Evolutionary conservation across 2,329 filamentous ascomycete genomes (phyloP).

Genomic region (Microdochium trichocladiopsis): DNA sequence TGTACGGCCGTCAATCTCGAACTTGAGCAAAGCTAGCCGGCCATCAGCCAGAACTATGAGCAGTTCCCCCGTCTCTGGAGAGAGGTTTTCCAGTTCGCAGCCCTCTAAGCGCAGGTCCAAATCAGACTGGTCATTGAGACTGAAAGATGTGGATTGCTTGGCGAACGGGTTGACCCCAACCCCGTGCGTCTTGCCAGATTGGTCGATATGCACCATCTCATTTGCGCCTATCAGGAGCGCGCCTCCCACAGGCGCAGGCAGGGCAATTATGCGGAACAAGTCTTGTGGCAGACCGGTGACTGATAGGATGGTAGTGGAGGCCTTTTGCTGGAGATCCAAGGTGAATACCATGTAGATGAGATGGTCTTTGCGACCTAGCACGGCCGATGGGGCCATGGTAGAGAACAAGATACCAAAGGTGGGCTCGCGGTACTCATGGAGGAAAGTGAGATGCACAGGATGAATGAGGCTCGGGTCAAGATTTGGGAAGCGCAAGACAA

Average conservation of each 20-base stretch:
- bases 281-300: constrained; percentile 82
- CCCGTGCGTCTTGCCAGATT: constrained; percentile 88
- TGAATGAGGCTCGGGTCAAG: constrained; percentile 83
- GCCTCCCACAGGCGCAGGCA: constrained; percentile 83
- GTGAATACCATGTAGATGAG: constrained; percentile 93
- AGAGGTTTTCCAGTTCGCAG: constrained; percentile 70
- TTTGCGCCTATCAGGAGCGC: constrained; percentile 82
- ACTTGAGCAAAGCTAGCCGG: constrained; percentile 66
- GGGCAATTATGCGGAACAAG: constrained; percentile 71
- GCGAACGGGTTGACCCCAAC: constrained; percentile 91
- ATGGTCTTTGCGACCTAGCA: constrained; percentile 77
- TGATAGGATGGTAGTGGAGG: constrained; percentile 86
- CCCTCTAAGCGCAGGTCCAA: constrained; percentile 75
- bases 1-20: constrained; percentile 83
- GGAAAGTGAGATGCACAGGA: constrained; percentile 84
- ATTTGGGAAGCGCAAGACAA: constrained; percentile 83
- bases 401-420: constrained; percentile 93
- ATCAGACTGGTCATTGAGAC: constrained; percentile 78
- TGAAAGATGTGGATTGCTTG: constrained; percentile 73
- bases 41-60: constrained; percentile 77
- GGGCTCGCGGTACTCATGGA: constrained; percentile 95
- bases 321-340: constrained; percentile 84
- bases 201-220: constrained; percentile 90
- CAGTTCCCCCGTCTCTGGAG: constrained; percentile 71
- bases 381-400: constrained; percentile 62